Conservation (phyloP, 768 basidiomycete species). For the Artomyces pyxidatus region DNA sequence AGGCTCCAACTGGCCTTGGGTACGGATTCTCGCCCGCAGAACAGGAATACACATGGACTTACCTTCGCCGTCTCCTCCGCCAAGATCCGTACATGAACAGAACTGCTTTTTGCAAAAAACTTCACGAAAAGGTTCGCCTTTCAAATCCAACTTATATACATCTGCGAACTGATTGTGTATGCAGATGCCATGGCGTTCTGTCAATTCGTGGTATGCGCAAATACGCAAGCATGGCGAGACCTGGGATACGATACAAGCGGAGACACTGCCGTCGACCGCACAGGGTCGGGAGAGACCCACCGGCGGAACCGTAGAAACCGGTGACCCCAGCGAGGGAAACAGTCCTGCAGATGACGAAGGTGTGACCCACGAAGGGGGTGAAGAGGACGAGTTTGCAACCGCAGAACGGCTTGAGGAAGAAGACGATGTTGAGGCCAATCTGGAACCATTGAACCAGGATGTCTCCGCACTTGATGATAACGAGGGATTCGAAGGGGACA, state of each 20-base stretch:
- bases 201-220: background rate
- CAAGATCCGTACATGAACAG: background rate
- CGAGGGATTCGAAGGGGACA: too few relatives aligned
- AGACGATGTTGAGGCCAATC: background rate
- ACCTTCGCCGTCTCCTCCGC: background rate
- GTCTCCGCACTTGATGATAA: too few relatives aligned
- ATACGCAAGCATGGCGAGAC: background rate
- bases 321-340: too few relatives aligned
- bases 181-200: background rate
- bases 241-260: background rate
- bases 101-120: background rate
- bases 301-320: too few relatives aligned
- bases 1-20: too few relatives aligned
- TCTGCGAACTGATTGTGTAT: background rate
- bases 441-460: background rate
- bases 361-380: too few relatives aligned
- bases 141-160: background rate
- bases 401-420: background rate
- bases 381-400: too few relatives aligned
- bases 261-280: background rate
- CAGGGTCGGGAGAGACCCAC: too few relatives aligned
- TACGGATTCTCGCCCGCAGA: background rate
- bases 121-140: background rate
- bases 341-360: too few relatives aligned
- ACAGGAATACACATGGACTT: background rate